phyloP scores from a whole-genome alignment of 495 filamentous ascomycete genomes.

The Neurospora tetrasperma region DNA sequence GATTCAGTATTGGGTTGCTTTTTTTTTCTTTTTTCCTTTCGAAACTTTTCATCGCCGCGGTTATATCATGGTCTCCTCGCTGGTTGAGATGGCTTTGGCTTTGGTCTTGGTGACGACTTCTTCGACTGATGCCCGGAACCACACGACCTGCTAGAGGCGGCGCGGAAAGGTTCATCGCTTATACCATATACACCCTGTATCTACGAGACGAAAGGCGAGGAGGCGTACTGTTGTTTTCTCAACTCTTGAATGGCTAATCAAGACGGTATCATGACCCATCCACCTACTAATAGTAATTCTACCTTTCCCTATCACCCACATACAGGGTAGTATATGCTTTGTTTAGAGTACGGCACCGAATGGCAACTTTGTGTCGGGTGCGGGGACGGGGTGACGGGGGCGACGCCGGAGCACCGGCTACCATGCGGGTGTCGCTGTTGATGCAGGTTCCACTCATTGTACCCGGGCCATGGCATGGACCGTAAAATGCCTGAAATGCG shows the following conservation, averaged over 20 bases:
- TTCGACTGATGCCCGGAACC: conserved; percentile 12
- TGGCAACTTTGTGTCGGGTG: not conserved
- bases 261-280: conserved; percentile 17
- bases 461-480: not conserved
- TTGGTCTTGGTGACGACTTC: conserved; percentile 7
- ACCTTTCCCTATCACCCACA: not conserved
- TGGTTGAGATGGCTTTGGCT: conserved; percentile 8
- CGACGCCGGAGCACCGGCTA: conserved; percentile 3
- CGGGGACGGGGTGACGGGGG: conserved; percentile 9
- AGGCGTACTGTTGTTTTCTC: conserved; percentile 14
- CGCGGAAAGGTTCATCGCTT: conserved; percentile 3
- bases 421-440: not conserved
- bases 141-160: conserved; percentile 9
- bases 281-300: conserved; percentile 3
- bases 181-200: conserved; percentile 24
- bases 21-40: conserved; percentile 18
- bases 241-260: conserved; percentile 24
- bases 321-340: not conserved
- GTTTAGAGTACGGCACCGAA: not conserved
- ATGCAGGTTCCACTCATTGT: not conserved
- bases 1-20: conserved; percentile 25
- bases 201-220: conserved; percentile 27
- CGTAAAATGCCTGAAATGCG: not conserved
- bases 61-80: conserved; percentile 15
- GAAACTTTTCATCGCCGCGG: not conserved